Conservation (phyloP, 2,329 filamentous ascomycete genomes). For the Diaporthe caulivora region DNA sequence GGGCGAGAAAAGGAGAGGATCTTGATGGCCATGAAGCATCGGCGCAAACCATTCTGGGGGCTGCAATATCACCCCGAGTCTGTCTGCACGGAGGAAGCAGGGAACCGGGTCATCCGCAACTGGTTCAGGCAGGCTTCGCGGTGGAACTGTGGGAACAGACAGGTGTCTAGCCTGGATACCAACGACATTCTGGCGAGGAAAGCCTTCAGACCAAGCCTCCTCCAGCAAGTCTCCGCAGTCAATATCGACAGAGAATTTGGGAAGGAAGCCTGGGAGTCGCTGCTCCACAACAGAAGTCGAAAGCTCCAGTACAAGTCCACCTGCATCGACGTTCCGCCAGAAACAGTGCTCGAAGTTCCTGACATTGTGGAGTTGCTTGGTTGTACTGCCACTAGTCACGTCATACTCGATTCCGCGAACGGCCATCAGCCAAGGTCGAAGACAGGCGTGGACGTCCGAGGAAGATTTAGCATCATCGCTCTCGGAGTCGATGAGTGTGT, state of each 20-base stretch:
- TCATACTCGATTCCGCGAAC: constrained; percentile 72
- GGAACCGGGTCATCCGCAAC: constrained; percentile 74
- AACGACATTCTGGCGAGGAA: constrained; percentile 45
- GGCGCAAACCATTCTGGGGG: constrained; percentile 80
- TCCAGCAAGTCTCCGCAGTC: constrained; percentile 43
- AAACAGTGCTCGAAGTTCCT: constrained; percentile 60
- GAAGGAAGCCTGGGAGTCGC: constrained; percentile 40
- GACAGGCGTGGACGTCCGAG: constrained; percentile 60
- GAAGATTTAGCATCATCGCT: constrained; percentile 81
- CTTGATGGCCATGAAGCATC: constrained; percentile 83
- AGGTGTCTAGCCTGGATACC: constrained; percentile 40
- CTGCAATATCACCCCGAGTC: constrained; percentile 94
- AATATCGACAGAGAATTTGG: constrained; percentile 26
- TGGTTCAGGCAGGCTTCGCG: constrained; percentile 78
- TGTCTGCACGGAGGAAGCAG: constrained; percentile 80
- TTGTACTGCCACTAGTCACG: constrained; percentile 55
- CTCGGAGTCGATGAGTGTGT: constrained; percentile 69
- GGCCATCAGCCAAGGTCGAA: constrained; percentile 57
- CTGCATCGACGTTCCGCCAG: constrained; percentile 51
- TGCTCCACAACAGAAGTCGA: constrained; percentile 33
- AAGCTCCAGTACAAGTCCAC: constrained; percentile 51
- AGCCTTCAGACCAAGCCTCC: constrained; percentile 50
- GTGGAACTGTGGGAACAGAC: constrained; percentile 64
- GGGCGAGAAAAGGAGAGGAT: constrained; percentile 60
- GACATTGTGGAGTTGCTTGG: constrained; percentile 67